Conservation (phyloP, 176 grass and related monocot genomes). For the Musa troglodytarum region DNA sequence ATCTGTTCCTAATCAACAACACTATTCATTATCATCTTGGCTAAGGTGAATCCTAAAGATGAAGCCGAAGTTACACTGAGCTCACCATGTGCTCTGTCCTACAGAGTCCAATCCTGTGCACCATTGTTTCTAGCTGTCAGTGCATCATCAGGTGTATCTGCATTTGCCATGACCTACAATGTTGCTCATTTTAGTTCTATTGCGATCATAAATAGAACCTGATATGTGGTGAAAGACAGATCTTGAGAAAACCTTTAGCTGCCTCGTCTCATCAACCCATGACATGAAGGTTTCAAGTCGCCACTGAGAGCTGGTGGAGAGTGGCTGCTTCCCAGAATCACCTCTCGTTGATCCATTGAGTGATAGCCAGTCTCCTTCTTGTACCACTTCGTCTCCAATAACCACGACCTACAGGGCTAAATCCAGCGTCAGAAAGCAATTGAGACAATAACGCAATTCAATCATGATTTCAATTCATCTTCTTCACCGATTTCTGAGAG, state of each 20-base stretch:
- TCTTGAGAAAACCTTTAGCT: conserved; percentile 47
- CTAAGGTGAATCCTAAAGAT: not conserved
- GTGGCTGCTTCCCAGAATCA: conserved; percentile 79
- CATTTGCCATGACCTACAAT: conserved; percentile 92
- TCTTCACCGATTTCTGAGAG: conserved; percentile 9
- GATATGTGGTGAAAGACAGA: not conserved
- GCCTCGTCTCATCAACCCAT: conserved; percentile 87
- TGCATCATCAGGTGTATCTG: conserved; percentile 93
- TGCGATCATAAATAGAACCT: too few relatives aligned
- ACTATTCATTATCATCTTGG: too few relatives aligned
- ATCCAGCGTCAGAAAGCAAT: not conserved
- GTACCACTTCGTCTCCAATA: conserved; percentile 45
- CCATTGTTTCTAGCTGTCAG: conserved; percentile 80
- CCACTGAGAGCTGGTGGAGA: conserved; percentile 76
- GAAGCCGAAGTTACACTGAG: not conserved
- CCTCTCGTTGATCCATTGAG: conserved; percentile 95
- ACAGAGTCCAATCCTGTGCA: conserved; percentile 86
- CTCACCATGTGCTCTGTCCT: conserved; percentile 96
- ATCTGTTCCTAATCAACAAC: not conserved
- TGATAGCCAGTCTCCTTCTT: conserved; percentile 88
- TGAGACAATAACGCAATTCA: not conserved
- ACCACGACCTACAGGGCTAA: conserved; percentile 39
- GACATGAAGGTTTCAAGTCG: conserved; percentile 86
- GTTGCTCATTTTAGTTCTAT: not conserved
- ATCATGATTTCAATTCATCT: not conserved